Conservation (phyloP, 164 flowering plant species). For the Nymphaea thermarum region DNA sequence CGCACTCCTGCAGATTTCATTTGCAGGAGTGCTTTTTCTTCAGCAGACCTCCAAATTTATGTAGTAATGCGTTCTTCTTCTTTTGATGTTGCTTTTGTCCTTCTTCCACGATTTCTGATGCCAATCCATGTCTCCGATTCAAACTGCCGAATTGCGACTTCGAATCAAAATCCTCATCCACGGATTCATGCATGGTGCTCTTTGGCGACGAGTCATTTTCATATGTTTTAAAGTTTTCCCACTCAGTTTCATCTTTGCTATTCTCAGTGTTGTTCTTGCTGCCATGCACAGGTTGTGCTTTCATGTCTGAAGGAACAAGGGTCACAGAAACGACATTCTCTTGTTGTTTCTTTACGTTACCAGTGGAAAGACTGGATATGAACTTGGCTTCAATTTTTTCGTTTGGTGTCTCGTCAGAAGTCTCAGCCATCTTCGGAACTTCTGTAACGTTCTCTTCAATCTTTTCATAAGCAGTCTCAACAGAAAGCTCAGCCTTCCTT, state of each 20-base stretch:
- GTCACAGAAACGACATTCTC: too few relatives aligned
- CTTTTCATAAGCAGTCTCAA: not conserved
- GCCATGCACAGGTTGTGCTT: not conserved
- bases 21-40: constrained; percentile 46
- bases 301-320: not conserved
- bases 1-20: not conserved
- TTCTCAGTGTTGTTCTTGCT: not conserved
- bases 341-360: not conserved
- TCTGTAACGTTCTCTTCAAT: not conserved
- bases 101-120: constrained; percentile 42
- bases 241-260: constrained; percentile 38
- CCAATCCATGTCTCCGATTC: constrained; percentile 39
- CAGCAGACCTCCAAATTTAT: constrained; percentile 72
- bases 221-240: constrained; percentile 85
- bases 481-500: not conserved
- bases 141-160: constrained; percentile 43
- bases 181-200: constrained; percentile 43
- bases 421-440: not conserved
- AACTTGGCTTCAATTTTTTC: not conserved
- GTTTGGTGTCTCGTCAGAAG: not conserved
- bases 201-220: constrained; percentile 52
- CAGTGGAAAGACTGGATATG: not conserved
- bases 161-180: constrained; percentile 58
- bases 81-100: constrained; percentile 52
- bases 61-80: constrained; percentile 85